Base-by-base conservation (phyloP, 768 basidiomycete species). In the Omphalotus guepiniiformis region DNA sequence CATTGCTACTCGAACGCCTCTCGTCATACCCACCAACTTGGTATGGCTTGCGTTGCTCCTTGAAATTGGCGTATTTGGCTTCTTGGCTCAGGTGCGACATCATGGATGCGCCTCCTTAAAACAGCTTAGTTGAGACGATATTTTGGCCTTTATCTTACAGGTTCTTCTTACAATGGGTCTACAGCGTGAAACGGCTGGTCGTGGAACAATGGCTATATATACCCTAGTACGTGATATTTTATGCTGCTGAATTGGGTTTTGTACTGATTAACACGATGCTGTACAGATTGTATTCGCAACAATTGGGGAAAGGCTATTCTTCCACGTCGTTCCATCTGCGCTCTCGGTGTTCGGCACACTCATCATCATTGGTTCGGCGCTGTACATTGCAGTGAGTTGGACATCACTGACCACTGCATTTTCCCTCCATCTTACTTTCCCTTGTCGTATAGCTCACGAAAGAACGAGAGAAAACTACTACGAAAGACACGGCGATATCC, bases 201-300 rank as follows among this genome's bases (percentile, higher is more conserved):
- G 84, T 34, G 83, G 80, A 0, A 69, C 80, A 1, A 66, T 88
- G 54, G 83, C 77, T 0, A 63, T 84, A 3, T 89, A 82, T 52
- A 62, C 68, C 6, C 71, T 73, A 50, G 72, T 71, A 48, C 30
- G 61, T 8, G 8, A 44, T 13, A 3, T 34, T 38, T 9, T 22
- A 69, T 44, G 65, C 65, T 41, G 63, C 63, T 43, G 50, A 64
- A 45, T 18, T 32, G 22, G 6, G 28, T 15, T 13, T 7, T 6
- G 5, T 8, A 8, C 6, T 32, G 18, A 37, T 25, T 13, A 16
- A 29, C 26, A 11, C 34, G 45, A 23, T 26, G 18, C 19, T 12
- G 3, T 12, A 4, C 52, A 85, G 75, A 74, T 90, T 29, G 68
- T 88, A n/a, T 90, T 83, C 57, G 80, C 86, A 0, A 68, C 75